A percentile compares a stretch with the other conserved stretches of the same genome.
Evolutionary conservation across 2,329 filamentous ascomycete genomes (phyloP).

Genomic region (Colletotrichum ledebouriae): DNA sequence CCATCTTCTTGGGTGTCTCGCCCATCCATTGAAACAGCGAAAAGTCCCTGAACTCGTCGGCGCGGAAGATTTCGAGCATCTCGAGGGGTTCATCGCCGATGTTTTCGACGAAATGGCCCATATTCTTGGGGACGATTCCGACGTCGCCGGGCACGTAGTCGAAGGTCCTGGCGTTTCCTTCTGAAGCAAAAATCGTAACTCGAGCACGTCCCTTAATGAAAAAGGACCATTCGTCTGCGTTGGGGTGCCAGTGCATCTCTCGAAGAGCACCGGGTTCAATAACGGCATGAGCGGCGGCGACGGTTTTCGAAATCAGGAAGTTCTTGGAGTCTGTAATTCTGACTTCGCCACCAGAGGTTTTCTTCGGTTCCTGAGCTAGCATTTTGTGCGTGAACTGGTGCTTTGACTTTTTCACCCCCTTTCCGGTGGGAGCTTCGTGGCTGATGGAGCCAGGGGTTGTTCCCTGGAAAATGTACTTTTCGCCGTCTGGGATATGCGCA

Average conservation of each 20-base stretch:
- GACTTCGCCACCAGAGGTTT: slow-evolving; percentile 77
- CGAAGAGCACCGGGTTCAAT: slow-evolving; percentile 80
- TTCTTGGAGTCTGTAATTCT: slow-evolving; percentile 81
- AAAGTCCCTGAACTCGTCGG: slow-evolving; percentile 79
- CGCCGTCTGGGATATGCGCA: slow-evolving; percentile 71
- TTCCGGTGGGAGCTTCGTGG: slow-evolving; percentile 72
- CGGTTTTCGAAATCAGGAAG: slow-evolving; percentile 79
- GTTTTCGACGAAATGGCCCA: slow-evolving; percentile 87
- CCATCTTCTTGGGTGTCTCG: slow-evolving; percentile 76
- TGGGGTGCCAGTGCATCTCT: slow-evolving; percentile 88
- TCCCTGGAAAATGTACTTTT: slow-evolving; percentile 85
- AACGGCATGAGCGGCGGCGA: slow-evolving; percentile 78
- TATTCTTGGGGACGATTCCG: slow-evolving; percentile 81
- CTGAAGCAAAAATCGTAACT: slow-evolving; percentile 80
- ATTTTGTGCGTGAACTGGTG: slow-evolving; percentile 79
- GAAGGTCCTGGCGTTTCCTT: slow-evolving; percentile 79
- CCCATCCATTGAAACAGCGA: slow-evolving; percentile 83
- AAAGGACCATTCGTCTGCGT: slow-evolving; percentile 85
- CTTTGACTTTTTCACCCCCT: slow-evolving; percentile 75
- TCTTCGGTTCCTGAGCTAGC: slow-evolving; percentile 76
- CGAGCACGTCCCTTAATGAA: slow-evolving; percentile 80
- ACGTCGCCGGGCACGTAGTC: slow-evolving; percentile 82
- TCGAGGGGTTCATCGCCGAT: slow-evolving; percentile 80
- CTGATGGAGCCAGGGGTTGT: slow-evolving; percentile 73
- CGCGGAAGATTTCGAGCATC: slow-evolving; percentile 81